A percentile compares a stretch with the other conserved stretches of the same genome.
These are phyloP conservation scores for Graphiopsis chlorocephala DNA, from an alignment of 2,329 filamentous ascomycete genomes.

Conservation along the genomic window DNA sequence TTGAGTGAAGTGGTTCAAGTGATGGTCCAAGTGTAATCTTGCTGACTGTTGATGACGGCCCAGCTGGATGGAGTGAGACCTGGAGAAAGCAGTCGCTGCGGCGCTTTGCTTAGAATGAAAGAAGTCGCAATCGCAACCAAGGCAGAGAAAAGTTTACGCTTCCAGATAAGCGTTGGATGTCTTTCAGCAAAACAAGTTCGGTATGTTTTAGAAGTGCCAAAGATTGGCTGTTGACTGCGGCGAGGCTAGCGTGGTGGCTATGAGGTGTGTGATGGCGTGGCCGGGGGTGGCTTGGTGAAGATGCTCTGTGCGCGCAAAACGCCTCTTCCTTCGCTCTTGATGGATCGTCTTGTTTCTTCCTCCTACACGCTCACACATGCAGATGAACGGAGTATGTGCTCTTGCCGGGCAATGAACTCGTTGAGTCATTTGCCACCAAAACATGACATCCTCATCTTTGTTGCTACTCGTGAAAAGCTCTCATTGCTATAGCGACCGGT, in stretches of 20 bases:
- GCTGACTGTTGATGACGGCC: neutral
- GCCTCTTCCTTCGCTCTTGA: neutral
- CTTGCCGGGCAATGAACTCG: too few species aligned
- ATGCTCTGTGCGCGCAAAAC: neutral
- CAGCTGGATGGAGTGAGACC: neutral
- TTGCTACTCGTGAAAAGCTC: neutral
- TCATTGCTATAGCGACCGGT: conserved; percentile 2
- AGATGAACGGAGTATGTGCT: neutral
- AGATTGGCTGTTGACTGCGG: neutral
- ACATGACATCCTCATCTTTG: neutral
- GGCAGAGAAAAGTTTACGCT: neutral
- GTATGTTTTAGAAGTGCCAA: neutral
- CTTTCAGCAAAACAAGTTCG: neutral
- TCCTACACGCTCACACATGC: neutral
- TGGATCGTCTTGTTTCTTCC: neutral
- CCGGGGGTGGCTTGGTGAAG: neutral
- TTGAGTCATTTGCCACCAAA: neutral
- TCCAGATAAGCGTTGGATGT: neutral
- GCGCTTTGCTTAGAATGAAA: neutral
- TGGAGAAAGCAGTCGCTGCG: neutral
- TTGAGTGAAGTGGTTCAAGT: neutral
- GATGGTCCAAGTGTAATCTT: neutral
- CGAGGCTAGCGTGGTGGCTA: neutral
- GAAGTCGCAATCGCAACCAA: neutral
- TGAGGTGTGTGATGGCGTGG: conserved; percentile 1